A percentile compares a stretch with the other conserved stretches of the same genome.
Evolutionary conservation across 805 yeast genomes (phyloP).

Genomic region (Candida ficus): DNA sequence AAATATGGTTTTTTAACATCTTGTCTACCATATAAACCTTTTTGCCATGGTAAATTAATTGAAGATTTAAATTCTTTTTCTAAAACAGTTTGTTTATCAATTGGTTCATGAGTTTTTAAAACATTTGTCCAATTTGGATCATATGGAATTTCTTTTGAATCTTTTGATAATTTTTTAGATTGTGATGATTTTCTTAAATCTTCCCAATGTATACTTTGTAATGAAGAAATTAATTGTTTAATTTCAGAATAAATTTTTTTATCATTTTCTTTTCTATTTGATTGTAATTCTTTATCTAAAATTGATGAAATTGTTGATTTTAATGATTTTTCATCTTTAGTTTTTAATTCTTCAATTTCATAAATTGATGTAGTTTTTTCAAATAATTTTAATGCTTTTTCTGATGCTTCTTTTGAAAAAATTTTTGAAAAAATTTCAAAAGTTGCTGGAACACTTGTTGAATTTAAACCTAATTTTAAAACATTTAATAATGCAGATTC

Average conservation of each 20-base stretch:
- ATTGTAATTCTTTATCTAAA: slow-evolving; percentile 11
- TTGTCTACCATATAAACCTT: slow-evolving; percentile 70
- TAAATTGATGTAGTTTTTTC: slow-evolving; percentile 14
- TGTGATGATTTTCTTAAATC: slow-evolving; percentile 28
- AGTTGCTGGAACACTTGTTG: slow-evolving; percentile 10
- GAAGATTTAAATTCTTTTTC: slow-evolving; percentile 47
- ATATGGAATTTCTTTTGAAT: slow-evolving; percentile 32
- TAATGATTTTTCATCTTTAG: slow-evolving; percentile 10
- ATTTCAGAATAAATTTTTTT: slow-evolving; percentile 26
- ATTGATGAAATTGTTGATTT: slow-evolving; percentile 5
- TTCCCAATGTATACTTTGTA: slow-evolving; percentile 22
- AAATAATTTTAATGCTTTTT: slow-evolving; percentile 20
- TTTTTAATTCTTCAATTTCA: slow-evolving; percentile 12
- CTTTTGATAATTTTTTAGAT: slow-evolving; percentile 21
- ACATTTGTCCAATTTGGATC: slow-evolving; percentile 48
- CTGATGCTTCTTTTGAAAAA: slow-evolving; percentile 18
- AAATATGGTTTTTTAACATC: slow-evolving; percentile 78
- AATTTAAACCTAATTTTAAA: slow-evolving; percentile 15
- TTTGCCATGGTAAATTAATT: slow-evolving; percentile 79
- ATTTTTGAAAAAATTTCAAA: slow-evolving; percentile 7
- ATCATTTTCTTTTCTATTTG: slow-evolving; percentile 25
- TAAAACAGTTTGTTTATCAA: slow-evolving; percentile 40
- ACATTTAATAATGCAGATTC: slow-evolving; percentile 14
- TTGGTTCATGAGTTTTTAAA: slow-evolving; percentile 36
- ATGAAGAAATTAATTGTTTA: slow-evolving; percentile 19